phyloP scores from a whole-genome alignment of 2,329 filamentous ascomycete genomes.

The Penicillium hordei region DNA sequence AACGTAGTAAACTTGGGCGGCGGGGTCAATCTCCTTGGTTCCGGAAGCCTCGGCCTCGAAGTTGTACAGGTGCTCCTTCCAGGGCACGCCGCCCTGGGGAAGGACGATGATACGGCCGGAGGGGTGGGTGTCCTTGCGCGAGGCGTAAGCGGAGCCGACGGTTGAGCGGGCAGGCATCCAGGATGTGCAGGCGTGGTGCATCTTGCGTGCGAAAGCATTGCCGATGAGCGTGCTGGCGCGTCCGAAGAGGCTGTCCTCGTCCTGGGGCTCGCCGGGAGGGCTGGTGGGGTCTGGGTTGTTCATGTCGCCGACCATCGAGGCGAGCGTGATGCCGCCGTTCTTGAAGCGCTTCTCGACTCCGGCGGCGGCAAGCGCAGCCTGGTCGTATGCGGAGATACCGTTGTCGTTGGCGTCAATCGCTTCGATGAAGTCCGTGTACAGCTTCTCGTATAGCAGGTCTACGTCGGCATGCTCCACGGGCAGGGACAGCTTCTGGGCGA shows the following conservation, averaged over 20 bases:
- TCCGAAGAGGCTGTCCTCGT: slow-evolving; percentile 79
- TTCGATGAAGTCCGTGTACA: slow-evolving; percentile 93
- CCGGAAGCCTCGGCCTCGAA: slow-evolving; percentile 64
- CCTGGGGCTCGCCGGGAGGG: slow-evolving; percentile 61
- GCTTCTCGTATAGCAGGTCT: slow-evolving; percentile 75
- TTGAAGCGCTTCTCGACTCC: slow-evolving; percentile 80
- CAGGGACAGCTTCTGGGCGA: slow-evolving; percentile 65
- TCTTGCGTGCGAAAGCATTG: slow-evolving; percentile 78
- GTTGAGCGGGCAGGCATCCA: slow-evolving; percentile 87
- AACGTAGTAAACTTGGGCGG: slow-evolving; percentile 74
- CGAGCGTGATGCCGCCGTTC: slow-evolving; percentile 78
- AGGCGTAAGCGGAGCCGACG: slow-evolving; percentile 72
- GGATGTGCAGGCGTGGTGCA: slow-evolving; percentile 70
- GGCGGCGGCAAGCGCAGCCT: slow-evolving; percentile 64
- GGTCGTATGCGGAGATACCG: slow-evolving; percentile 80
- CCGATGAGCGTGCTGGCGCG: slow-evolving; percentile 80
- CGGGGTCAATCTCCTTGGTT: slow-evolving; percentile 39
- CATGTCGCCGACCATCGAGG: slow-evolving; percentile 75
- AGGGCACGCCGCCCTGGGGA: slow-evolving; percentile 73
- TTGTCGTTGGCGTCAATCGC: slow-evolving; percentile 98
- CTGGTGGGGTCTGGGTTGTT: slow-evolving; percentile 63
- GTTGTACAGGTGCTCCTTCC: slow-evolving; percentile 94
- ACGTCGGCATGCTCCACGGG: slow-evolving; percentile 66
- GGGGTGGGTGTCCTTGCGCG: slow-evolving; percentile 65
- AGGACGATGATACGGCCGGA: slow-evolving; percentile 80